Percentiles rank a stretch among this genome's conserved stretches.
These are phyloP conservation scores for Pythium aphanidermatum DNA, from an alignment of 352 stramenopile genomes.

Conservation along the genomic window DNA sequence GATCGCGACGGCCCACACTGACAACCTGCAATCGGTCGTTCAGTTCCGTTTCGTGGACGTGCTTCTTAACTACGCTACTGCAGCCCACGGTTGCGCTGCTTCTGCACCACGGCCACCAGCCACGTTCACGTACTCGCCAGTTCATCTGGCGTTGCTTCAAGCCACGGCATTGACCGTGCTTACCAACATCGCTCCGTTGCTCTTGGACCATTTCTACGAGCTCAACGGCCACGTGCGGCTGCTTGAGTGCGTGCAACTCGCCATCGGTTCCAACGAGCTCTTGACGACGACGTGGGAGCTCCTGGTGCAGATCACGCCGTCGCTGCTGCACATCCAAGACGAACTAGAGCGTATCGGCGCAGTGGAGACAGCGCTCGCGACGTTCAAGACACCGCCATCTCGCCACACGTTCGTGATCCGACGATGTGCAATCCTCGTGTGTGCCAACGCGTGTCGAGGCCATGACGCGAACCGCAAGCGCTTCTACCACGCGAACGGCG, in stretches of 20 bases:
- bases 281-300: slow-evolving; percentile 45
- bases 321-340: slow-evolving; percentile 28
- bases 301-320: slow-evolving; percentile 37
- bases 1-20: slow-evolving; percentile 39
- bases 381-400: slow-evolving; percentile 39
- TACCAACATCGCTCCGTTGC: slow-evolving; percentile 39
- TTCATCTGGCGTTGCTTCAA: slow-evolving; percentile 51
- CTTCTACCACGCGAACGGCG: slow-evolving; percentile 44
- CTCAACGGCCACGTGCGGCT: slow-evolving; percentile 38
- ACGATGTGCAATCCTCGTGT: slow-evolving; percentile 54
- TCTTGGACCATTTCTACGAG: slow-evolving; percentile 58
- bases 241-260: slow-evolving; percentile 43
- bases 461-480: slow-evolving; percentile 41
- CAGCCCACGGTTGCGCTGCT: background rate
- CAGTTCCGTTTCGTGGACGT: slow-evolving; percentile 69
- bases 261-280: slow-evolving; percentile 28
- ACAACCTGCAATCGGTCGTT: slow-evolving; percentile 47
- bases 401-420: slow-evolving; percentile 54
- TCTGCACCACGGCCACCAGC: slow-evolving; percentile 1
- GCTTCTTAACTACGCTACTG: slow-evolving; percentile 48
- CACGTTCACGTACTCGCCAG: slow-evolving; percentile 29
- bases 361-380: slow-evolving; percentile 43
- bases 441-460: slow-evolving; percentile 46
- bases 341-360: slow-evolving; percentile 38
- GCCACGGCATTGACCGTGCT: slow-evolving; percentile 50